A percentile compares a stretch with the other conserved stretches of the same genome.
phyloP scores from a whole-genome alignment of 768 basidiomycete genomes.

The Fomitopsis pulvina region DNA sequence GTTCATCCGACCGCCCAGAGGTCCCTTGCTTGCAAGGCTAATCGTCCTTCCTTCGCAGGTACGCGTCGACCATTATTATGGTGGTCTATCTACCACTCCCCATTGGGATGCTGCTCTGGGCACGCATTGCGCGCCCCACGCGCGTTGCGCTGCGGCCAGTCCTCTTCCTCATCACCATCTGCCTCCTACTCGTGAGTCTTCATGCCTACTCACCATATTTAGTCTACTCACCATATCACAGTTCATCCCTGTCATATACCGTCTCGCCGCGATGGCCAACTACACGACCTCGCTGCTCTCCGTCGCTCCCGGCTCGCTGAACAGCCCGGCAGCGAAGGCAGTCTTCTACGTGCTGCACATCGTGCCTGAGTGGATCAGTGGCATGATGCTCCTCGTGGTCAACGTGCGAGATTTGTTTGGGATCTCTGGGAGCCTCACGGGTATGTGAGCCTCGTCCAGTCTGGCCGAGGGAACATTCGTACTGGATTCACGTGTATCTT shows the following conservation, averaged over 20 bases:
- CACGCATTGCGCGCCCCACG: not conserved
- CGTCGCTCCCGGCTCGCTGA: conserved; percentile 9
- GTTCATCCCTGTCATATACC: conserved; percentile 9
- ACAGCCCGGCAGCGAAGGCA: conserved; percentile 5
- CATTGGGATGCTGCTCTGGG: not conserved
- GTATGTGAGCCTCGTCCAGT: no score
- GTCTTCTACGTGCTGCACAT: conserved; percentile 13
- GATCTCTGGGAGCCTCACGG: not conserved
- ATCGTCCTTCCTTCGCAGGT: not conserved
- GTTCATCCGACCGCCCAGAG: not conserved
- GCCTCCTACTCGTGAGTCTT: conserved; percentile 5
- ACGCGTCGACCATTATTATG: conserved; percentile 1
- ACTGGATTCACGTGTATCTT: no score
- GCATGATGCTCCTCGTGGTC: conserved; percentile 4
- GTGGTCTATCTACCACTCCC: not conserved
- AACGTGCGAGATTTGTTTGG: conserved; percentile 9
- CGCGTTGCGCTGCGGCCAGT: conserved; percentile 1
- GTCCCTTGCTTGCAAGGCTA: not conserved
- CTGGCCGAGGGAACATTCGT: no score
- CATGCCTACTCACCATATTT: not conserved
- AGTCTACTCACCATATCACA: not conserved
- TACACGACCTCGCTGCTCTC: conserved; percentile 10
- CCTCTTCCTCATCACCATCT: not conserved
- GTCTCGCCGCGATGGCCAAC: conserved; percentile 6
- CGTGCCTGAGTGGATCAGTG: conserved; percentile 11